A percentile compares a stretch with the other conserved stretches of the same genome.
Conservation (phyloP, 805 yeast species). For the Candida krabiensis region DNA sequence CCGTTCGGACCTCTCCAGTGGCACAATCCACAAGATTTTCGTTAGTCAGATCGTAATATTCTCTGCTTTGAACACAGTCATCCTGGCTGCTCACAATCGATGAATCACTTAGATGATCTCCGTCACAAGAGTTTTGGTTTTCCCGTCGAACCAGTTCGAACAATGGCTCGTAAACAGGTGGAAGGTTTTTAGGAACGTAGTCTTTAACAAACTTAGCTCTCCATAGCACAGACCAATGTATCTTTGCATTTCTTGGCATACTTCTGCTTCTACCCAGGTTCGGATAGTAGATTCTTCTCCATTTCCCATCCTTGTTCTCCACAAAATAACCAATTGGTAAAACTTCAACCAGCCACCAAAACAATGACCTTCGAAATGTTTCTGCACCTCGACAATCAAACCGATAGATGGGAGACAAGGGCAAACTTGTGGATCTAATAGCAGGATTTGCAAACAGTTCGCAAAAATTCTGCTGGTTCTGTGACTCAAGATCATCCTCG, state of each 20-base stretch:
- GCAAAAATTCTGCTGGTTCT: background rate
- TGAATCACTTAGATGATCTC: too few species aligned
- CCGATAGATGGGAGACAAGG: conserved; percentile 21
- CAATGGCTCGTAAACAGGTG: conserved; percentile 30
- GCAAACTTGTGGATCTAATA: conserved; percentile 18
- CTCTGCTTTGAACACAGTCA: conserved; percentile 1
- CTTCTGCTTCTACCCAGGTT: conserved; percentile 55
- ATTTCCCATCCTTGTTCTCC: conserved; percentile 47
- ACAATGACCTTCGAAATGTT: conserved; percentile 26
- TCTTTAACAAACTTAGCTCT: conserved; percentile 46
- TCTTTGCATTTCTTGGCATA: conserved; percentile 42
- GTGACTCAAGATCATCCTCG: background rate
- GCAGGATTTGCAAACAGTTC: conserved; percentile 15
- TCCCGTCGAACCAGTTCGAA: conserved; percentile 9
- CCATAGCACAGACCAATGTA: conserved; percentile 70
- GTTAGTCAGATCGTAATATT: conserved; percentile 12
- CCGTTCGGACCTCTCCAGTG: conserved; percentile 20
- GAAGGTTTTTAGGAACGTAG: conserved; percentile 47
- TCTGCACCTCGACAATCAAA: conserved; percentile 42
- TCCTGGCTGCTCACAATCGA: too few species aligned
- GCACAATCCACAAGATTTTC: conserved; percentile 20
- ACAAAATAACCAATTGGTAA: conserved; percentile 57
- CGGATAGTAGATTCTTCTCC: conserved; percentile 52
- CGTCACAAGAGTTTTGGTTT: too few species aligned
- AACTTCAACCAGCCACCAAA: conserved; percentile 66